phyloP scores from a whole-genome alignment of 2,329 filamentous ascomycete species.

The Fusarium globosum region DNA sequence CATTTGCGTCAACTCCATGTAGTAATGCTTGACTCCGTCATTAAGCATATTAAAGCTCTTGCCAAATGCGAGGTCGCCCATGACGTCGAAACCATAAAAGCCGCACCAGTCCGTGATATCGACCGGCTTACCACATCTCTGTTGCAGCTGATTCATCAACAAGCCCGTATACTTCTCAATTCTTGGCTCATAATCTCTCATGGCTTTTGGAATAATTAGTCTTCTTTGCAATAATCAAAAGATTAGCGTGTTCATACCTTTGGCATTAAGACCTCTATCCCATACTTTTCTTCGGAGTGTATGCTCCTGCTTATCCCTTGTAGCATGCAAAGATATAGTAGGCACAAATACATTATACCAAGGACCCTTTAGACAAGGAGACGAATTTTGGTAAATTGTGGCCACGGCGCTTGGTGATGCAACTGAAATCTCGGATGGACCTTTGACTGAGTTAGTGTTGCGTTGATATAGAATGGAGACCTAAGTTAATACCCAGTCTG shows the following conservation, averaged over 20 bases:
- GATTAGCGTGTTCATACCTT: background rate
- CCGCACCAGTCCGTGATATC: background rate
- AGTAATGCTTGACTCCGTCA: background rate
- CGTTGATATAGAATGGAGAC: rapidly evolving
- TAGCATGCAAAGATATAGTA: background rate
- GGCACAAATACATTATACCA: background rate
- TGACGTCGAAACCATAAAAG: background rate
- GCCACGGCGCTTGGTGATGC: background rate
- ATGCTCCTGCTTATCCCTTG: background rate
- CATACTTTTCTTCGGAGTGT: background rate
- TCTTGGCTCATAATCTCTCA: background rate
- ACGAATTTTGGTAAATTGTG: background rate
- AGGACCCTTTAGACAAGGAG: background rate
- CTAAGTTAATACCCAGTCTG: background rate
- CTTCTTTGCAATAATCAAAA: background rate
- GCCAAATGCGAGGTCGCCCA: background rate
- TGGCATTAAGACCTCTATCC: background rate
- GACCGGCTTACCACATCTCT: background rate
- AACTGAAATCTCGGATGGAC: background rate
- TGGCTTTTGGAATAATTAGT: background rate
- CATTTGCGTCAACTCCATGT: background rate
- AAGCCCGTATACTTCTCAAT: background rate
- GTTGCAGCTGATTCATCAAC: background rate
- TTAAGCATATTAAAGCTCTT: background rate
- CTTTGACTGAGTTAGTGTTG: background rate